Percentiles rank a stretch among this genome's conserved stretches.
These are phyloP conservation scores for Fusarium armeniacum DNA, from an alignment of 2,329 filamentous ascomycete genomes.

Conservation along the genomic window DNA sequence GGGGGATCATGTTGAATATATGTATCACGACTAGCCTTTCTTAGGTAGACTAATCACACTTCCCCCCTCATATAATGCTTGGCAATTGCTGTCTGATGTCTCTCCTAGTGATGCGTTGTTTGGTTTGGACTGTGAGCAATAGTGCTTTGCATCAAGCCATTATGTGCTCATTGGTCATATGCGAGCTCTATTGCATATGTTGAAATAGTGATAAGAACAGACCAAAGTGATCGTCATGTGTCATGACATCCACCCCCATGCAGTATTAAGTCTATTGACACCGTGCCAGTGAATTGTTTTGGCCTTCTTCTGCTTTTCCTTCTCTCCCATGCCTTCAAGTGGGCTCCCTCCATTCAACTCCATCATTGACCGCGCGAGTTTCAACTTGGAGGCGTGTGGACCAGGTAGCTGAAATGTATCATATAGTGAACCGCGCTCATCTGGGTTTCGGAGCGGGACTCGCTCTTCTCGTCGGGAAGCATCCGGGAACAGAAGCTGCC, in stretches of 20 bases:
- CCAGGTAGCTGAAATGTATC: constrained; percentile 47
- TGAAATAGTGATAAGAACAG: background rate
- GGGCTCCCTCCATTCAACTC: constrained; percentile 45
- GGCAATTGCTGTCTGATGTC: background rate
- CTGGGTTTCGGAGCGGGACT: constrained; percentile 36
- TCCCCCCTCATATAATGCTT: constrained; percentile 65
- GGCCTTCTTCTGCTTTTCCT: constrained; percentile 34
- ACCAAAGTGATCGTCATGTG: background rate
- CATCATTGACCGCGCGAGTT: constrained; percentile 47
- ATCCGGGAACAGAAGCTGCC: constrained; percentile 37
- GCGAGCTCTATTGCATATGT: background rate
- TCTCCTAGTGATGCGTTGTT: background rate
- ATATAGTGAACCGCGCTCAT: constrained; percentile 42
- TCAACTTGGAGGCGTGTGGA: constrained; percentile 41
- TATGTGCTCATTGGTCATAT: background rate
- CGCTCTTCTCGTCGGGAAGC: constrained; percentile 31
- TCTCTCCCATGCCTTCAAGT: constrained; percentile 27
- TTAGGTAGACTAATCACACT: constrained; percentile 67
- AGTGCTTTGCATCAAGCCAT: background rate
- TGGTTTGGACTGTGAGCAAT: background rate
- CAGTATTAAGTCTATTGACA: constrained; percentile 49
- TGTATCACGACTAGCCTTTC: constrained; percentile 61
- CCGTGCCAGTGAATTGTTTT: constrained; percentile 51
- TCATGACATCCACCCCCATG: constrained; percentile 51
- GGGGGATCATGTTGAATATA: constrained; percentile 59